These are phyloP conservation scores for Amesomyces nigricolor DNA, from an alignment of 2,329 filamentous ascomycete genomes.

Conservation along the genomic window DNA sequence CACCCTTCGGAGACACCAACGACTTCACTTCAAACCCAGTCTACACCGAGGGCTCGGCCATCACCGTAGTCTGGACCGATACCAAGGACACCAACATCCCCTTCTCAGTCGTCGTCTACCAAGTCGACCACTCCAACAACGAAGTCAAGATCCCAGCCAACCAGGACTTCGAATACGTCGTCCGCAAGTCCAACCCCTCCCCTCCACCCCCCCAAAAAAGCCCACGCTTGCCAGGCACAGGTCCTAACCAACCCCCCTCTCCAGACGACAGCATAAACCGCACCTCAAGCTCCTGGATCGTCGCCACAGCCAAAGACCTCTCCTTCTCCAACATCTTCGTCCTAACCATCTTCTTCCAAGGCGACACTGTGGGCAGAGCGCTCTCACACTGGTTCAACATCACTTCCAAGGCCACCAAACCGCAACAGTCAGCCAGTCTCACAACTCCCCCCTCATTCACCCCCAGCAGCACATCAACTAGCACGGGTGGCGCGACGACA, in stretches of 20 bases:
- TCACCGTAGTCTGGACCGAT: neutral
- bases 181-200: neutral
- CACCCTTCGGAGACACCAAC: neutral
- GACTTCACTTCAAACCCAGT: neutral
- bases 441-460: no score
- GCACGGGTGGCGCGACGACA: no score
- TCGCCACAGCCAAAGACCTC: neutral
- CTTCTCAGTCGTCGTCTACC: neutral
- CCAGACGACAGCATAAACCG: neutral
- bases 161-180: neutral
- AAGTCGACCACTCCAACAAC: neutral
- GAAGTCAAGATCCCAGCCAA: neutral
- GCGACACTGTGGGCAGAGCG: neutral
- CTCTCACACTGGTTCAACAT: slow-evolving; percentile 1
- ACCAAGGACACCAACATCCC: neutral
- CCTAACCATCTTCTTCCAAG: neutral
- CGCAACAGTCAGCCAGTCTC: no score
- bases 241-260: neutral
- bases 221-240: no score
- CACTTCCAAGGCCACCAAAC: neutral
- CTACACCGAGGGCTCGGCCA: neutral
- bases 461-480: no score
- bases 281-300: neutral
- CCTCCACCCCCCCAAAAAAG: no score
- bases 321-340: neutral